Conservation (phyloP, 176 grass and related monocot species). For the Avena atlantica region DNA sequence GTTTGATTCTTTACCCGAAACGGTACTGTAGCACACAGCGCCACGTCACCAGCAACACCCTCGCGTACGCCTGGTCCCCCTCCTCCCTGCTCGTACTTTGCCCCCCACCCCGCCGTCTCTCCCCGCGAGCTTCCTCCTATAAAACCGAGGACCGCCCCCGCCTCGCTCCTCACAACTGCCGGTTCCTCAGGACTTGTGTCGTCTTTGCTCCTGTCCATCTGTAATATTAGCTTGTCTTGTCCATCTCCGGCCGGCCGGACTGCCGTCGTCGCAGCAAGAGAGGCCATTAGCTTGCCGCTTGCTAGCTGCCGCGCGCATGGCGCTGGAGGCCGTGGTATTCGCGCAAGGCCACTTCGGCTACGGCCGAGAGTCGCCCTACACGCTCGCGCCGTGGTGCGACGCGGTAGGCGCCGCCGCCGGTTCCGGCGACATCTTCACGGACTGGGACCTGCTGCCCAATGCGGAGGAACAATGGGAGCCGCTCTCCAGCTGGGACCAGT, state of each 20-base stretch:
- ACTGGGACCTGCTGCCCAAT: slow-evolving; percentile 15
- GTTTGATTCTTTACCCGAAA: slow-evolving; percentile 3
- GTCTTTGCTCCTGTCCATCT: not conserved
- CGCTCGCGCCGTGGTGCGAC: slow-evolving; percentile 55
- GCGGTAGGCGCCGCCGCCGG: not conserved
- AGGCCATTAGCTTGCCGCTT: not conserved
- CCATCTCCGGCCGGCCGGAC: not conserved
- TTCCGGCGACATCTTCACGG: not conserved
- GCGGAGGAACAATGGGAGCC: slow-evolving; percentile 65
- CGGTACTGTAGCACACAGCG: not conserved
- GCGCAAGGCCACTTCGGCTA: slow-evolving; percentile 64
- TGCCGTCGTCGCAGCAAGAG: no score
- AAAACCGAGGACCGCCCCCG: slow-evolving; percentile 27
- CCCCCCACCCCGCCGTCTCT: not conserved
- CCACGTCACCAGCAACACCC: slow-evolving; percentile 4
- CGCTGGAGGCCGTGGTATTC: slow-evolving; percentile 88
- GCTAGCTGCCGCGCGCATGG: slow-evolving; percentile 48
- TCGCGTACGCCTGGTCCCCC: slow-evolving; percentile 22
- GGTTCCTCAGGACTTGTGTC: not conserved
- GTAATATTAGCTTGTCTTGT: not conserved
- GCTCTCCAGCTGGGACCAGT: slow-evolving; percentile 44
- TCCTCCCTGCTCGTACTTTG: slow-evolving; percentile 34
- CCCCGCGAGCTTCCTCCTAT: slow-evolving; percentile 25
- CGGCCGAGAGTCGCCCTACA: slow-evolving; percentile 45
- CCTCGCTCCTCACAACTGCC: slow-evolving; percentile 19